Base-by-base conservation (phyloP, 352 stramenopile species). In the Pythium pyrilobum region DNA sequence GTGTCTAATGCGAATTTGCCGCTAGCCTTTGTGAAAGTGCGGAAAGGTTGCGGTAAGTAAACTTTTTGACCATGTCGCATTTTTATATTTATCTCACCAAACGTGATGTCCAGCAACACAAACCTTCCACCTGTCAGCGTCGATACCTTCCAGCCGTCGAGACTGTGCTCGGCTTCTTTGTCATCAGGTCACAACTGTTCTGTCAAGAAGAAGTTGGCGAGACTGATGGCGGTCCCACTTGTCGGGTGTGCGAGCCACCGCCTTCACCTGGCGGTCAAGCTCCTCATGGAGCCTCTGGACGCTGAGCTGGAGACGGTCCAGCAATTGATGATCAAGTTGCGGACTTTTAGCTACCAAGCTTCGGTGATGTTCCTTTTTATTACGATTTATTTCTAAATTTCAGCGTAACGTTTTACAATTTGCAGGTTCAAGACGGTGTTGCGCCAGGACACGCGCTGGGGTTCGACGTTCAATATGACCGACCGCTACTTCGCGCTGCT, bases 161-260 rank as follows among this genome's bases (percentile, higher is more conserved):
- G n/a, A n/a, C n/a, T n/a, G n/a, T n/a, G n/a, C n/a, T n/a, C n/a
- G n/a, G n/a, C n/a, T n/a, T n/a, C n/a, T n/a, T n/a, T n/a, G n/a
- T n/a, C n/a, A n/a, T n/a, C n/a, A n/a, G n/a, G n/a, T n/a, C n/a
- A 56, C 37, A 62, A 62, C 29, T 62, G 54, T 13, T 10, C 24
- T 2, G 27, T 32, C 5, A 62, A 62, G 44, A 41, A 56, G 18
- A 38, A 40, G 13, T 5, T 62, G 0, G 54, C 36, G 0, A 13
- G 11, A 4, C 38, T 50, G 0, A n/a, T 62, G 3, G 39, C 25
- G 11, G 34, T 49, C 0, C 43, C 54, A 3, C 36, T 62, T 15
- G 44, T 62, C 1, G 44, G 54, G 1, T 62, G 54, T 23, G 54
- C 54, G 8, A 59, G 52, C 15, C 42, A 59, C n/a, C 20, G 41